phyloP scores from a whole-genome alignment of 805 yeast genomes.

The Wickerhamiella hasegawae region DNA sequence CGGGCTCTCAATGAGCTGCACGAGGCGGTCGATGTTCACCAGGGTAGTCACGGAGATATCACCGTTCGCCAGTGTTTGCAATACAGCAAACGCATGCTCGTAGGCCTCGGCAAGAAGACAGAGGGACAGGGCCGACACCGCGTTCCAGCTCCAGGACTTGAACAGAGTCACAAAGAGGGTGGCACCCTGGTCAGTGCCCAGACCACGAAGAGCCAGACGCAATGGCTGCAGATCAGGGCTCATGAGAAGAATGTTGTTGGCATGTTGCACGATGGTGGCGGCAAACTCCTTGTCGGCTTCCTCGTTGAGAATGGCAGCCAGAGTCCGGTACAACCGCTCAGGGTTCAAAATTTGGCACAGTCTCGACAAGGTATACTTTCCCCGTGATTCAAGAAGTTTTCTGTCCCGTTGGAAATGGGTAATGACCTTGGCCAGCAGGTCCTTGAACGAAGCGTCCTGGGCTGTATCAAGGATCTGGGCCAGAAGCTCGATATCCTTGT shows the following conservation, averaged over 20 bases:
- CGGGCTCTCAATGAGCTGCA: conserved; percentile 83
- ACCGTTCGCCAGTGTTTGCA: conserved; percentile 64
- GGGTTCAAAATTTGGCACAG: conserved; percentile 68
- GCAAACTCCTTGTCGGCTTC: conserved; percentile 54
- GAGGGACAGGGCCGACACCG: conserved; percentile 74
- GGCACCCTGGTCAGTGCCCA: conserved; percentile 51
- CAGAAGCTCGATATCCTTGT: conserved; percentile 52
- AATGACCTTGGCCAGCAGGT: conserved; percentile 57
- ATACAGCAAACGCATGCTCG: conserved; percentile 69
- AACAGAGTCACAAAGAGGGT: conserved; percentile 59
- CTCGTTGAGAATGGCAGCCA: conserved; percentile 56
- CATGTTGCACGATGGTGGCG: conserved; percentile 67
- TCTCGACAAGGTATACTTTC: conserved; percentile 72
- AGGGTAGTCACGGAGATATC: conserved; percentile 67
- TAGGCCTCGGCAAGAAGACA: conserved; percentile 79
- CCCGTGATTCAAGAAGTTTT: conserved; percentile 48
- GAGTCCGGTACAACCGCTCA: conserved; percentile 64
- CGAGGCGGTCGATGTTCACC: conserved; percentile 76
- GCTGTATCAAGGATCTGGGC: conserved; percentile 58
- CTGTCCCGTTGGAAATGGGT: conserved; percentile 55
- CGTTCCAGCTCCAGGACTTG: conserved; percentile 81
- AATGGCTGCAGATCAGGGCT: conserved; percentile 64
- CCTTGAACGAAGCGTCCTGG: conserved; percentile 59
- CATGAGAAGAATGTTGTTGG: conserved; percentile 72
- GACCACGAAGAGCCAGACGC: conserved; percentile 45